Evolutionary conservation across 768 basidiomycete species (phyloP), one percentile per base, ranked within the genome.

Genomic region (Naematelia encephala): DNA sequence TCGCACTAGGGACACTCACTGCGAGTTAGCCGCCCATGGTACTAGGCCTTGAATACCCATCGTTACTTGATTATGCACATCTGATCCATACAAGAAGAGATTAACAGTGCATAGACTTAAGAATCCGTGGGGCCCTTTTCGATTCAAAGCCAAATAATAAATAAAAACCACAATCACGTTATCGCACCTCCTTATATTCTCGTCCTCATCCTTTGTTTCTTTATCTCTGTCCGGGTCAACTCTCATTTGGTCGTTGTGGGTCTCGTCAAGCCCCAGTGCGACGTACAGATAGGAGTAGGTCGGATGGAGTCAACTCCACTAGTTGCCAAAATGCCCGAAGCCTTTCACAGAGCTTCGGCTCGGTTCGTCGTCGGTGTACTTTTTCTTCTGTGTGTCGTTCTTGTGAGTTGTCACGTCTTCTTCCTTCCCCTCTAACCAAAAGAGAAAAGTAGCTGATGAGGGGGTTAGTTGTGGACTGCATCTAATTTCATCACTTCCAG

Each of bases 391-490:
- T 46, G 59, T 21, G 60, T 65, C 3, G 64, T 61, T 19, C 39
- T 62, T 44, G 59, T 50, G 48, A 50, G 59, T 61, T 30, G 8
- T 21, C 34, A 39, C 34, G 8, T 39, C 8, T 39, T 16, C 34
- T 39, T 39, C 21, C 16, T n/a, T 14, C 30, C 28, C 16, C 21
- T 26, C 29, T 12, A 19, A 22, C 14, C 34, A 16, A 39, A 16
- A 8, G 34, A 8, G 34, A 16, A 39, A 8, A 16, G 34, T 4
- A 5, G 46, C 47, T 47, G n/a, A 51, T 19, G 2, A 28, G 19
- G 43, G n/a, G n/a, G n/a, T n/a, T 34, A 72, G 64, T 82, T 96
- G 12, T 97, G 93, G 93, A 94, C 92, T 14, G 78, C 82, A 11
- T 88, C 87, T 48, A 93, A 87, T 75, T 94, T 92, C 70, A 80